Conservation (phyloP, 345 rosid species). For the Firmiana major region DNA sequence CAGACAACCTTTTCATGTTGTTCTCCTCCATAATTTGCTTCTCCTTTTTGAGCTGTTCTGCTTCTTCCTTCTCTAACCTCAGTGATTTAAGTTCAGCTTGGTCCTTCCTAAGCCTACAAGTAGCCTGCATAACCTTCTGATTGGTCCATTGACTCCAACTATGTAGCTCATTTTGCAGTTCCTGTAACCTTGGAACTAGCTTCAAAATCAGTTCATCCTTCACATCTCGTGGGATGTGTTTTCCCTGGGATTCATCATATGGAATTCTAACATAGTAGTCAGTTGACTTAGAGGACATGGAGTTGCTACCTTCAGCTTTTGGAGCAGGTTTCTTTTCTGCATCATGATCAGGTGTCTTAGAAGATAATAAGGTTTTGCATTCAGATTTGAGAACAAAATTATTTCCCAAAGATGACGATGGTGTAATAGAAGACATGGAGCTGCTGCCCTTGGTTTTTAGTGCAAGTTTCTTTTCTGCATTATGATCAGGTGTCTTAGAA, state of each 20-base stretch:
- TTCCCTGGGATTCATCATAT: slow-evolving; percentile 37
- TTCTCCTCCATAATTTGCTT: slow-evolving; percentile 29
- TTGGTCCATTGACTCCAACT: slow-evolving; percentile 36
- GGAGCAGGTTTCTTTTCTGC: slow-evolving; percentile 18
- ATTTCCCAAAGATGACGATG: slow-evolving; percentile 31
- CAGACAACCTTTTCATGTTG: slow-evolving; percentile 27
- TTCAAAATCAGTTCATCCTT: slow-evolving; percentile 30
- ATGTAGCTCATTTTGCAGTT: slow-evolving; percentile 23
- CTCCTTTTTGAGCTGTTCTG: slow-evolving; percentile 19
- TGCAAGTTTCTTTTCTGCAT: slow-evolving; percentile 16
- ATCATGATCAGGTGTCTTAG: slow-evolving; percentile 1
- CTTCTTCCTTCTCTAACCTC: slow-evolving; percentile 35
- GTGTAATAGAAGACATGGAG: slow-evolving; percentile 10
- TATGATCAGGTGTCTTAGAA: slow-evolving; percentile 4
- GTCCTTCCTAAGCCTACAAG: slow-evolving; percentile 28
- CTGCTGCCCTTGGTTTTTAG: slow-evolving; percentile 7
- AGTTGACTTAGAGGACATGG: not conserved
- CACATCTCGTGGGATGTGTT: slow-evolving; percentile 27
- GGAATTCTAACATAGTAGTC: slow-evolving; percentile 33
- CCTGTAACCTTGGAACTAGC: slow-evolving; percentile 20
- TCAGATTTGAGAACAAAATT: not conserved
- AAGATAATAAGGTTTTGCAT: not conserved
- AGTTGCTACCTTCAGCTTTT: slow-evolving; percentile 6
- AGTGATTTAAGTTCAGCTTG: slow-evolving; percentile 30
- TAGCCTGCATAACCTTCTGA: slow-evolving; percentile 38